These are phyloP conservation scores for Pontederia paniculata DNA, from an alignment of 176 grass and related monocot species.

Conservation along the genomic window DNA sequence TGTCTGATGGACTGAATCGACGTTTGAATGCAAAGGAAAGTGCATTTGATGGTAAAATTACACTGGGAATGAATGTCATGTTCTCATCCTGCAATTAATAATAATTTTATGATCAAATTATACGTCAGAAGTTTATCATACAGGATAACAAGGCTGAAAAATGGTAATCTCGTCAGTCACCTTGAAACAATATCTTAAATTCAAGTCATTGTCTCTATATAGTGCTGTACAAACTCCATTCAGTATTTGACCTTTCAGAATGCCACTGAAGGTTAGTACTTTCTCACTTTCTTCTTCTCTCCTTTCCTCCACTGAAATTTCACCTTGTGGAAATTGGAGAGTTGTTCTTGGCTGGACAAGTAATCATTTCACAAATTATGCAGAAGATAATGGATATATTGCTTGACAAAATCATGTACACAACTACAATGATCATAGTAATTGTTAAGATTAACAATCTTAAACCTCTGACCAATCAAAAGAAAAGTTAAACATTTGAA, in stretches of 20 bases:
- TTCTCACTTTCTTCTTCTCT: conserved; percentile 45
- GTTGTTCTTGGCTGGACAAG: conserved; percentile 65
- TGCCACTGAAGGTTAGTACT: conserved; percentile 45
- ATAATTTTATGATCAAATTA: background rate
- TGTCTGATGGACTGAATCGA: conserved; percentile 65
- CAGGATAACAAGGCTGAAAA: background rate
- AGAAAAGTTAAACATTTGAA: too few species aligned
- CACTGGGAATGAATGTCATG: conserved; percentile 69
- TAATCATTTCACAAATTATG: background rate
- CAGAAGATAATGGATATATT: too few species aligned
- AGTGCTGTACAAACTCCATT: conserved; percentile 63
- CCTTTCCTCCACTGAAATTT: conserved; percentile 68
- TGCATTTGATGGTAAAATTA: conserved; percentile 60
- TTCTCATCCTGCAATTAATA: conserved; percentile 47
- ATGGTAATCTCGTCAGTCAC: conserved; percentile 18
- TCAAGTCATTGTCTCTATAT: conserved; percentile 62
- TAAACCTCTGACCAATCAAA: too few species aligned
- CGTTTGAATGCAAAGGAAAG: conserved; percentile 66
- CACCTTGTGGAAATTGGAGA: conserved; percentile 60
- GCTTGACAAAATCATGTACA: too few species aligned
- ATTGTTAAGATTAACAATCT: too few species aligned
- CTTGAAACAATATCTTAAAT: conserved; percentile 91
- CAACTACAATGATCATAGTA: too few species aligned
- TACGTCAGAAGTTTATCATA: background rate
- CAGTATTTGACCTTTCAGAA: conserved; percentile 58